phyloP scores from a whole-genome alignment of 805 yeast species.

The Danielia reshetovae region DNA sequence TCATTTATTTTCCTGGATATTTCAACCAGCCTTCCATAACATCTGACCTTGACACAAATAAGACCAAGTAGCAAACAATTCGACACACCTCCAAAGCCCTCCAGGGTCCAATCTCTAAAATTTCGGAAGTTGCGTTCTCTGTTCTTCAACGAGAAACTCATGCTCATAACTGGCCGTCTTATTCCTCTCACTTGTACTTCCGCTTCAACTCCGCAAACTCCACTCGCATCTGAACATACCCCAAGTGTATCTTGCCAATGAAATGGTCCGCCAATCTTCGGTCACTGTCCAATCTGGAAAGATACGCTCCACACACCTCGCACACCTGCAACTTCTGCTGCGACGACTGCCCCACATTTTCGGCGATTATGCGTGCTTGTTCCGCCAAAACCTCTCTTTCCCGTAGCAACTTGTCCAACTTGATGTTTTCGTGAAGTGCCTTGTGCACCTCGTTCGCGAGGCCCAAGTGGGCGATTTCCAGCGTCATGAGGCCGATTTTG shows the following conservation, averaged over 20 bases:
- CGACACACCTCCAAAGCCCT: background rate
- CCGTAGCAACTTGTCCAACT: constrained; percentile 40
- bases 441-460: constrained; percentile 47
- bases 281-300: constrained; percentile 83
- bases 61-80: too few relatives aligned
- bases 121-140: background rate
- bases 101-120: background rate
- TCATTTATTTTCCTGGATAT: too few relatives aligned
- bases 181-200: constrained; percentile 6
- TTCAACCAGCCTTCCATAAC: too few relatives aligned
- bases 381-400: constrained; percentile 52
- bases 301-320: constrained; percentile 82
- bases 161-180: background rate
- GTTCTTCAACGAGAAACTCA: background rate
- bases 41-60: too few relatives aligned
- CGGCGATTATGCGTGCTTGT: constrained; percentile 57
- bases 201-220: constrained; percentile 40
- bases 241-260: constrained; percentile 80
- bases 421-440: constrained; percentile 42
- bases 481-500: constrained; percentile 59
- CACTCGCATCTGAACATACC: constrained; percentile 71
- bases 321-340: constrained; percentile 92
- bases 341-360: constrained; percentile 76
- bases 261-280: constrained; percentile 87
- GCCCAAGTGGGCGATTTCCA: constrained; percentile 57